Evolutionary conservation across 2,329 filamentous ascomycete genomes (phyloP), one percentile per base, ranked within the genome.

Genomic region (Orbilia javanica): DNA sequence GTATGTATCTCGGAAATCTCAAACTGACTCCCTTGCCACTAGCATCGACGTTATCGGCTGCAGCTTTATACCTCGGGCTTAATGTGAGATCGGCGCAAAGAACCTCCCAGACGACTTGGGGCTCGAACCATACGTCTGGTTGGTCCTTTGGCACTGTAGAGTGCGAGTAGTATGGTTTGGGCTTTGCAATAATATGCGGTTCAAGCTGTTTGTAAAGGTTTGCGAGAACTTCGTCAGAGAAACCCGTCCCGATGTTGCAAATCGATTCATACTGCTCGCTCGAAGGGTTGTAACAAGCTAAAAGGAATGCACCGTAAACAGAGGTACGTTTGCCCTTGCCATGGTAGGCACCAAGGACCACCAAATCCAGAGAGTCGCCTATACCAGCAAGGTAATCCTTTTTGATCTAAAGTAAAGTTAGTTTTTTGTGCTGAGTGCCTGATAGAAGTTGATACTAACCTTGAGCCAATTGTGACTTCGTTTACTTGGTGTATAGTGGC

Each of bases 401-500:
- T 85, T 99, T 99, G 85, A 98, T 92, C 91, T 93, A 69, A 31
- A 79, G 53, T 67, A 60, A 44, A 20, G 65, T 81, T 55, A 79
- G 60, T 44, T 63, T 39, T 60, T 55, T 55, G 52, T 7, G 13
- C 36, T 2, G 22, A 55, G 25, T 31, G 44, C 29, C 27, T 85
- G 11, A 34, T 22, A 10, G 55, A 25, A 18, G n/a, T 36, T 42
- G 80, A 83, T 82, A 36, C 66, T 36, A 87, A 92, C 91, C 88
- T 99, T 99, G 80, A 99, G 91, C 96, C 96, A 99, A 83, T 99
- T 99, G 76, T 96, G 92, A 85, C 93, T 97, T 80, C 96, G 91
- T 84, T 97, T 97, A 82, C 93, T 97, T 20, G 96, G 96, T 85
- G 98, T 95, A 83, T 99, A 99, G 81, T 93, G 93, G 81, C 93